These are phyloP conservation scores for Chaetomiaceae sp. DNA, from an alignment of 2,329 filamentous ascomycete genomes.

Conservation along the genomic window DNA sequence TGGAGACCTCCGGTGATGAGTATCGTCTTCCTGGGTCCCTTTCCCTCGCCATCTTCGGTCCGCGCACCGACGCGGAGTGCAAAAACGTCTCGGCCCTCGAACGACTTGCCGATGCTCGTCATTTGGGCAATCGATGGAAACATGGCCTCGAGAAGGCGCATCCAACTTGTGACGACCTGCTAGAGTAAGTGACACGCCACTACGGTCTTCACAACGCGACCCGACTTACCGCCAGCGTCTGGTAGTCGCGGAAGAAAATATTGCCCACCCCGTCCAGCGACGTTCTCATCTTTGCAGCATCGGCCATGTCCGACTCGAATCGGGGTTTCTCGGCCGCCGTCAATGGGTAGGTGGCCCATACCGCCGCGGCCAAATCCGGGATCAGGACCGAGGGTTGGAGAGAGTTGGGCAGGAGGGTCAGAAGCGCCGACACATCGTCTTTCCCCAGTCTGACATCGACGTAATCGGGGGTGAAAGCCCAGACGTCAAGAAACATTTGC, in stretches of 20 bases:
- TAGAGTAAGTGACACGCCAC: neutral
- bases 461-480: conserved; percentile 75
- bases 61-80: conserved; percentile 66
- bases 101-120: conserved; percentile 74
- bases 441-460: conserved; percentile 77
- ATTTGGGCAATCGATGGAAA: conserved; percentile 74
- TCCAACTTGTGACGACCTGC: conserved; percentile 71
- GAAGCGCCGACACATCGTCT: conserved; percentile 69
- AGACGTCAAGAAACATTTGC: conserved; percentile 79
- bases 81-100: conserved; percentile 79
- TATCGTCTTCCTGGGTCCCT: conserved; percentile 29
- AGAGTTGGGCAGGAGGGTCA: conserved; percentile 69
- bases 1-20: conserved; percentile 76
- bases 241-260: conserved; percentile 89
- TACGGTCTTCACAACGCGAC: neutral
- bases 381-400: conserved; percentile 73
- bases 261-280: conserved; percentile 48
- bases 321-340: conserved; percentile 23
- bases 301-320: conserved; percentile 24
- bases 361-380: conserved; percentile 68
- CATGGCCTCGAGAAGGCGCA: conserved; percentile 82
- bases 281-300: conserved; percentile 26
- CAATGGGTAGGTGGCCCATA: conserved; percentile 68
- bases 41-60: conserved; percentile 24
- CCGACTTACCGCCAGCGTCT: conserved; percentile 64